phyloP scores from a whole-genome alignment of 169 alveolate genomes.

The Amoebophrya sp. region DNA sequence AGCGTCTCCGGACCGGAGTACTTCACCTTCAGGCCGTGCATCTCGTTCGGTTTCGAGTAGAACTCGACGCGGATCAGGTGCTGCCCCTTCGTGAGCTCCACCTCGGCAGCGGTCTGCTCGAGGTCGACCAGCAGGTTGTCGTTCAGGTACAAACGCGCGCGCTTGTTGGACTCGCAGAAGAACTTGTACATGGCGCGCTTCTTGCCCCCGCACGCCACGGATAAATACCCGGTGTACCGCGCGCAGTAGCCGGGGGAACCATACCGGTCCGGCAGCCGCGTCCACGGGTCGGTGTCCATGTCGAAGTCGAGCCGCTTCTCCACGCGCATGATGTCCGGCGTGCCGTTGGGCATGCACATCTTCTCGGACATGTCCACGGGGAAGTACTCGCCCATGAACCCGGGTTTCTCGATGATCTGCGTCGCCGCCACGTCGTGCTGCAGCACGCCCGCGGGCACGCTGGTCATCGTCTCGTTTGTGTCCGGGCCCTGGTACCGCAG shows the following conservation, averaged over 20 bases:
- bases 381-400: conserved; percentile 36
- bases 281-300: conserved; percentile 25
- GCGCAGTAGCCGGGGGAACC: conserved; percentile 11
- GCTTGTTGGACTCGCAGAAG: conserved; percentile 18
- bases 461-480: conserved; percentile 20
- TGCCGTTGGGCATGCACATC: neutral
- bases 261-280: conserved; percentile 28
- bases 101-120: conserved; percentile 26
- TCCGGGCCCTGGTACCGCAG: conserved; percentile 33
- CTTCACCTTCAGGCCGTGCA: conserved; percentile 28
- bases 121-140: conserved; percentile 23
- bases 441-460: conserved; percentile 35
- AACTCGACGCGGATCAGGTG: conserved; percentile 35
- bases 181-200: conserved; percentile 29
- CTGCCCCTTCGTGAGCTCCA: conserved; percentile 32
- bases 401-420: conserved; percentile 27
- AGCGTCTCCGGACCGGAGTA: conserved; percentile 34
- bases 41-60: conserved; percentile 21
- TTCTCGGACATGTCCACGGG: neutral
- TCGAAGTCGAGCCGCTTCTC: conserved; percentile 39
- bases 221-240: conserved; percentile 17
- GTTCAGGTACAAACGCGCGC: conserved; percentile 24
- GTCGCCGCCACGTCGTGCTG: conserved; percentile 23
- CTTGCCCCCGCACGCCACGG: conserved; percentile 29
- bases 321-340: conserved; percentile 31